Percentiles rank a stretch among this genome's conserved stretches.
Evolutionary conservation across 2,329 filamentous ascomycete genomes (phyloP).

Genomic region (Aspergillus intermedius): DNA sequence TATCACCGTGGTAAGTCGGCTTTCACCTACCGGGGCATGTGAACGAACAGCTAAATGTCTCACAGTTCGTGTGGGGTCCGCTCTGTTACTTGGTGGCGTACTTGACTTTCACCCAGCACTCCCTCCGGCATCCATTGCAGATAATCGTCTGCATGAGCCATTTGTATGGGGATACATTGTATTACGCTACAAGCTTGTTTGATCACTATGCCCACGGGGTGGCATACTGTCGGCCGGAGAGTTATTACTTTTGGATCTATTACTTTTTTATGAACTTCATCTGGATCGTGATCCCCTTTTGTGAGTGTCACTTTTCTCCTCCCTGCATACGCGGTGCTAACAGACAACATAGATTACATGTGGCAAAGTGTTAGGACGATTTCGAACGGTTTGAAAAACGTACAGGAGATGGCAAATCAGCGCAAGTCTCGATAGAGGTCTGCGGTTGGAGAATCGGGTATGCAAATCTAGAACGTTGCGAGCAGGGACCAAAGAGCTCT

Average conservation of each 20-base stretch:
- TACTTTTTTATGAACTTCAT: conserved; percentile 61
- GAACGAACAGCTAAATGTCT: conserved; percentile 5
- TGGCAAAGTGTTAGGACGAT: conserved; percentile 24
- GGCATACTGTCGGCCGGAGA: conserved; percentile 55
- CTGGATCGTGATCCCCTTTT: conserved; percentile 57
- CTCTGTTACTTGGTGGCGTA: conserved; percentile 53
- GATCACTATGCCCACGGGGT: conserved; percentile 51
- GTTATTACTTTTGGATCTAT: conserved; percentile 61
- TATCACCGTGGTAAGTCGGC: conserved; percentile 59
- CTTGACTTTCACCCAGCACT: conserved; percentile 48
- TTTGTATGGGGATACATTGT: conserved; percentile 58
- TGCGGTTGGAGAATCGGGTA: neutral
- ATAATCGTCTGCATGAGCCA: conserved; percentile 57
- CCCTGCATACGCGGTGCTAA: neutral
- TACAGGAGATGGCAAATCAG: conserved; percentile 13
- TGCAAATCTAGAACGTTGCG: neutral
- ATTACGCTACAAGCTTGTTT: conserved; percentile 58
- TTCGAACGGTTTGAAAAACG: conserved; percentile 21
- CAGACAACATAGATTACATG: conserved; percentile 22
- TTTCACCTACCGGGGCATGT: neutral
- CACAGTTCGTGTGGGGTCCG: conserved; percentile 55
- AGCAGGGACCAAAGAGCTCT: neutral
- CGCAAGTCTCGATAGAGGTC: conserved; percentile 22
- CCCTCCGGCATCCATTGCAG: conserved; percentile 55
- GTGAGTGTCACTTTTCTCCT: conserved; percentile 36